Percentiles rank a stretch among this genome's conserved stretches.
phyloP scores from a whole-genome alignment of 371 early-diverging fungal species.

The Mortierella sp. region DNA sequence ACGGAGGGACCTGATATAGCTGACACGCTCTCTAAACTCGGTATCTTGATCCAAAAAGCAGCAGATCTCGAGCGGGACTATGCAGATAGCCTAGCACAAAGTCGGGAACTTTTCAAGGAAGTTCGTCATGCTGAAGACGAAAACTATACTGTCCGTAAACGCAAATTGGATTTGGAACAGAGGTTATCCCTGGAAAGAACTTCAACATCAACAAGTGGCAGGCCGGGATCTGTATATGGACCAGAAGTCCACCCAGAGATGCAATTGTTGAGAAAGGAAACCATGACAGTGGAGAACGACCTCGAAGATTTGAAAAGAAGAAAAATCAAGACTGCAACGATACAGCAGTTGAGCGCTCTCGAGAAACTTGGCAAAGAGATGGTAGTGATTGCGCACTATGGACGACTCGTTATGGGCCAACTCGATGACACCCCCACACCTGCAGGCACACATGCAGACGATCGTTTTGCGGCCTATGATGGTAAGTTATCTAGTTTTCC shows the following conservation, averaged over 20 bases:
- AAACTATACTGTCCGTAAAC: constrained; percentile 46
- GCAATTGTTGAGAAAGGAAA: constrained; percentile 45
- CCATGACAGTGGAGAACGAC: constrained; percentile 42
- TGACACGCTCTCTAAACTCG: constrained; percentile 42
- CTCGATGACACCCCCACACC: constrained; percentile 49
- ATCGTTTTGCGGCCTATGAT: constrained; percentile 40
- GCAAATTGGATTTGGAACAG: constrained; percentile 44
- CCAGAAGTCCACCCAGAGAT: constrained; percentile 43
- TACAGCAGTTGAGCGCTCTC: constrained; percentile 38
- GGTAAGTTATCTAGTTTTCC: constrained; percentile 15
- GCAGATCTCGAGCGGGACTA: constrained; percentile 47
- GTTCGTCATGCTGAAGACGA: constrained; percentile 48
- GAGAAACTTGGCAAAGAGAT: constrained; percentile 50
- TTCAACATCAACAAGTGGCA: background rate
- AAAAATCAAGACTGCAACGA: constrained; percentile 38
- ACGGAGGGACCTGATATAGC: constrained; percentile 49
- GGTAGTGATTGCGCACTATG: constrained; percentile 48
- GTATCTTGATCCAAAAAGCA: constrained; percentile 39
- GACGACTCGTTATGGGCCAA: constrained; percentile 29
- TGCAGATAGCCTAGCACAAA: constrained; percentile 27
- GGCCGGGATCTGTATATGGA: constrained; percentile 11
- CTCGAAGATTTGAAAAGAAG: constrained; percentile 50
- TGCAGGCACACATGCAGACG: constrained; percentile 45
- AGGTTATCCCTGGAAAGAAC: constrained; percentile 20
- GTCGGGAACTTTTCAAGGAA: constrained; percentile 50